Evolutionary conservation across 2,329 filamentous ascomycete species (phyloP).

Genomic region (Mollisia scopiformis): DNA sequence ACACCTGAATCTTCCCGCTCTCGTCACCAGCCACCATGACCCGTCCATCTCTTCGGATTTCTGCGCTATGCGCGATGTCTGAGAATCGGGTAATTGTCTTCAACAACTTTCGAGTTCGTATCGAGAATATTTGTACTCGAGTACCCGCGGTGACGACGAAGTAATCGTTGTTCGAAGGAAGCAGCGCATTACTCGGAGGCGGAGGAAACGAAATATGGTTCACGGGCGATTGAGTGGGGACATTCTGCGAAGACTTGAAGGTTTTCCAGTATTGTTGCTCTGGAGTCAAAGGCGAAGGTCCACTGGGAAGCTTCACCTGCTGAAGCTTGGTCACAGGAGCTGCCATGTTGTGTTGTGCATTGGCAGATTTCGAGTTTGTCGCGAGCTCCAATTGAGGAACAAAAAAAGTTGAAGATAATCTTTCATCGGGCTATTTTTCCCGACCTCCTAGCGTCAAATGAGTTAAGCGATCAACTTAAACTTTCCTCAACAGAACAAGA

Average conservation of each 20-base stretch:
- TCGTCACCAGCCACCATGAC: slow-evolving; percentile 92
- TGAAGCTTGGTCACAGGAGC: slow-evolving; percentile 35
- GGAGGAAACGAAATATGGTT: slow-evolving; percentile 82
- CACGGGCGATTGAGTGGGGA: slow-evolving; percentile 88
- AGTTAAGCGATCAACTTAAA: not conserved
- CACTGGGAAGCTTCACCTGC: slow-evolving; percentile 76
- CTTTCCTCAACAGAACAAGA: not conserved
- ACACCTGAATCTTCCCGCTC: slow-evolving; percentile 90
- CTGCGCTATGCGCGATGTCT: slow-evolving; percentile 86
- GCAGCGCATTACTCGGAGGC: slow-evolving; percentile 44
- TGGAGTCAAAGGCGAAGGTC: slow-evolving; percentile 80
- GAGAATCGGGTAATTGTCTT: slow-evolving; percentile 96
- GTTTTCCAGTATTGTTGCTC: slow-evolving; percentile 97
- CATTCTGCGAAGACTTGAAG: slow-evolving; percentile 88
- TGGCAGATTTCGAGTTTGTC: slow-evolving; percentile 3
- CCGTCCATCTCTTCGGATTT: slow-evolving; percentile 85
- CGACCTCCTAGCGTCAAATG: not conserved
- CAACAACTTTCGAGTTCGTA: slow-evolving; percentile 85
- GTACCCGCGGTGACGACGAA: slow-evolving; percentile 96
- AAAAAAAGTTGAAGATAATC: not conserved
- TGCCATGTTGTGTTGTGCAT: slow-evolving; percentile 31
- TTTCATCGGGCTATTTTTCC: not conserved
- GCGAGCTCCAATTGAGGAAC: not conserved
- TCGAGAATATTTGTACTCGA: slow-evolving; percentile 91
- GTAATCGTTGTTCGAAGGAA: slow-evolving; percentile 60